Evolutionary conservation across 768 basidiomycete species (phyloP).

Genomic region (Collybia mongolica): DNA sequence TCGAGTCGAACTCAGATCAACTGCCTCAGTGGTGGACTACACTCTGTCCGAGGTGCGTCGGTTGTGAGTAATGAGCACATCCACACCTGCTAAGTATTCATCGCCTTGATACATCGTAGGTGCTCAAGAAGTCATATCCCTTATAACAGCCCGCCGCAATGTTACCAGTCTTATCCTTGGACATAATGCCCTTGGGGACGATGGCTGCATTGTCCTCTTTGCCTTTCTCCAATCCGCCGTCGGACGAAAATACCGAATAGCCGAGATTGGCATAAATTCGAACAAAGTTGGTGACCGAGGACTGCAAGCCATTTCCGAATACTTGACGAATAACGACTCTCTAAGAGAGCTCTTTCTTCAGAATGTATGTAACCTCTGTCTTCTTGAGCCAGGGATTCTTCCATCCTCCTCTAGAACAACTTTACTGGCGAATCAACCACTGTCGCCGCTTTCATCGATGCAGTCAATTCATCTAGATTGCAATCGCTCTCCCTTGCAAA

Average conservation of each 20-base stretch:
- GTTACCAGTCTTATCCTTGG: conserved; percentile 56
- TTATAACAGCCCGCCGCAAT: conserved; percentile 41
- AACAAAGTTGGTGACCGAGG: conserved; percentile 57
- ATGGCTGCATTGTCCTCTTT: conserved; percentile 55
- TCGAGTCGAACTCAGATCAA: conserved; percentile 21
- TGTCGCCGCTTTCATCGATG: conserved; percentile 38
- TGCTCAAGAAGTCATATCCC: conserved; percentile 45
- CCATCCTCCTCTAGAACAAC: conserved; percentile 17
- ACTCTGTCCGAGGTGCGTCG: conserved; percentile 21
- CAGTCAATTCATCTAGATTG: conserved; percentile 55
- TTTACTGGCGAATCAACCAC: conserved; percentile 31
- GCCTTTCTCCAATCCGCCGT: conserved; percentile 48
- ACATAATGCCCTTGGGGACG: conserved; percentile 55
- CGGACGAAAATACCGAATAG: conserved; percentile 44
- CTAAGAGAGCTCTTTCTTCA: conserved; percentile 55
- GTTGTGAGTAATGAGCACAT: not conserved
- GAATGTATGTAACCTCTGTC: conserved; percentile 40
- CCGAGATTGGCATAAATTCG: conserved; percentile 56
- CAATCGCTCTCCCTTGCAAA: conserved; percentile 49
- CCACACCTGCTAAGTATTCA: not conserved
- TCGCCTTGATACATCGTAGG: conserved; percentile 29
- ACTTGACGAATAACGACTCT: conserved; percentile 43
- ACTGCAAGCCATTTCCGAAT: conserved; percentile 50
- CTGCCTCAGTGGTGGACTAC: conserved; percentile 23
- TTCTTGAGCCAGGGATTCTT: not conserved